Evolutionary conservation across 78 protist genomes (phyloP), one percentile per base, ranked within the genome.

Genomic region (Dictyostelium firmibasis): DNA sequence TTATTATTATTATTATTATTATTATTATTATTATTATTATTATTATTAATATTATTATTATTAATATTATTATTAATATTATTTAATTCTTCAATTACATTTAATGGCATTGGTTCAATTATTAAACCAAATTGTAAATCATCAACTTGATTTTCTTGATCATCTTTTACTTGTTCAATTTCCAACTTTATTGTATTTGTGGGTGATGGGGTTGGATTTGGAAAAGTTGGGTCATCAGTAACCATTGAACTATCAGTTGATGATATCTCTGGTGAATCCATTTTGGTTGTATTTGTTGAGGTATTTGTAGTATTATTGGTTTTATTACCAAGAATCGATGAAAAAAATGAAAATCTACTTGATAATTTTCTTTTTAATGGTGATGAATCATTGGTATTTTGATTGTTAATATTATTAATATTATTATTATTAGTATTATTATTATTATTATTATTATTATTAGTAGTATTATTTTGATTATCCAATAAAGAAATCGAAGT

Each of bases 311-410:
- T 31, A 4, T 23, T 70, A 29, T 23, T 53, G 1, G 14, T 31
- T 50, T 64, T 57, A 57, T 57, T 79, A 27, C 57, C 83, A 25
- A 89, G 53, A 50, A 89, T 89, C 13, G 81, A 69, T 16, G 94
- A 43, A 69, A 89, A 89, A 69, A 89, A 89, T 64, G 94, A 81
- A 31, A 82, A 78, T 78, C 81, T 62, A 16, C 27, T 47, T 82
- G 74, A 81, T 13, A n/a, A 64, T 44, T 69, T 64, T 62, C 44
- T 84, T 70, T 70, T 64, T 20, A 84, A 84, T 27, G 91, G 81
- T 33, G 78, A 70, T n/a, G 44, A 1, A 5, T 57, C 67, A 31
- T 29, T 53, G 13, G 11, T 23, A 36, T 36, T 78, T 0, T 43
- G 20, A 36, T 18, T 78, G 41, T 60, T 41, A 20, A 1, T 23